Evolutionary conservation across 306 rosid species (phyloP).

Genomic region (Glycine latifolia): DNA sequence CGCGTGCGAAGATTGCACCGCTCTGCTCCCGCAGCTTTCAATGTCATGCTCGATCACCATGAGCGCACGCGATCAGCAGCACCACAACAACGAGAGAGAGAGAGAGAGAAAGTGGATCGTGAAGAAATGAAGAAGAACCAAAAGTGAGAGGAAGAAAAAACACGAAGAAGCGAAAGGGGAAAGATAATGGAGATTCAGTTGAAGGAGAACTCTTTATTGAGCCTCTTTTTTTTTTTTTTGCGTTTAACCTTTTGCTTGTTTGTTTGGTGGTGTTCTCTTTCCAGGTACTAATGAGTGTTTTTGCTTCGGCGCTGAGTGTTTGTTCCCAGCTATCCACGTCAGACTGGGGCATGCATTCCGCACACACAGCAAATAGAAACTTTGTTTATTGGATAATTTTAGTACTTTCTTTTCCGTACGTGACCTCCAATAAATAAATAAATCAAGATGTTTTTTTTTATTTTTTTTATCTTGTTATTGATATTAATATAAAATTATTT

Average conservation of each 20-base stretch:
- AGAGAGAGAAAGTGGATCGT: slow-evolving; percentile 44
- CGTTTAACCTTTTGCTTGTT: background rate
- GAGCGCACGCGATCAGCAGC: slow-evolving; percentile 16
- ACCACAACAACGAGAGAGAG: slow-evolving; percentile 6
- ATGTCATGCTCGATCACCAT: slow-evolving; percentile 87
- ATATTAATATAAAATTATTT: too few species aligned
- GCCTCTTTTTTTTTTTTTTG: background rate
- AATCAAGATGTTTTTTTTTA: slow-evolving; percentile 36
- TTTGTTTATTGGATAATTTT: slow-evolving; percentile 34
- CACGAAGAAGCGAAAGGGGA: background rate
- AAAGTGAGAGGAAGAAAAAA: background rate
- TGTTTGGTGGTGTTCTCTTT: slow-evolving; percentile 33
- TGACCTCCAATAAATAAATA: background rate
- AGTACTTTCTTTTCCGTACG: background rate
- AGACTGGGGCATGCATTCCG: slow-evolving; percentile 36
- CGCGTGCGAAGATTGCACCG: slow-evolving; percentile 62
- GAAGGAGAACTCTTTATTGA: slow-evolving; percentile 33
- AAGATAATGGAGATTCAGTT: slow-evolving; percentile 47
- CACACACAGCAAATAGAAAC: slow-evolving; percentile 38
- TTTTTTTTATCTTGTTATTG: background rate
- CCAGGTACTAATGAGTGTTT: slow-evolving; percentile 49
- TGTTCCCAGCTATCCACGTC: slow-evolving; percentile 57
- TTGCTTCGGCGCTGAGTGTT: slow-evolving; percentile 52
- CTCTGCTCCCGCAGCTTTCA: slow-evolving; percentile 94
- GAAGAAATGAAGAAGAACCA: slow-evolving; percentile 16